phyloP scores from a whole-genome alignment of 176 grass and related monocot genomes.

The Phyllostachys edulis region DNA sequence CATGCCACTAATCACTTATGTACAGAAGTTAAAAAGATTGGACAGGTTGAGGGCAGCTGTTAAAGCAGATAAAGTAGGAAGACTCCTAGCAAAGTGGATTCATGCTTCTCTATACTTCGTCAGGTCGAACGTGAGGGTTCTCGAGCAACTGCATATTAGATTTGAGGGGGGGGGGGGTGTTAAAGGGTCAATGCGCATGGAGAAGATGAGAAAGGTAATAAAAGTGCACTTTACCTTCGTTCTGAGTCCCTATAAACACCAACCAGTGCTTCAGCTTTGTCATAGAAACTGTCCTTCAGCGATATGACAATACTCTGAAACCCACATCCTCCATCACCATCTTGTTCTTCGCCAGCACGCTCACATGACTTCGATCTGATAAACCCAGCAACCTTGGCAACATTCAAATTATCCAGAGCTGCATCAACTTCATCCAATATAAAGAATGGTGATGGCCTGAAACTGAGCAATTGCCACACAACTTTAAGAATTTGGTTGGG shows the following conservation, averaged over 20 bases:
- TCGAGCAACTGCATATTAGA: constrained; percentile 74
- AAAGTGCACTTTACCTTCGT: constrained; percentile 49
- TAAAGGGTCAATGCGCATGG: neutral
- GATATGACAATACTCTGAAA: constrained; percentile 99
- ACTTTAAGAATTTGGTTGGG: neutral
- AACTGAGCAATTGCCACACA: constrained; percentile 53
- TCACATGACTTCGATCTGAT: constrained; percentile 95
- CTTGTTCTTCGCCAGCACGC: constrained; percentile 40
- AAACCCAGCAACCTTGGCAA: constrained; percentile 94
- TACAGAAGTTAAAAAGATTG: constrained; percentile 10
- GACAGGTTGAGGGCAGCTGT: neutral
- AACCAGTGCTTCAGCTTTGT: constrained; percentile 97
- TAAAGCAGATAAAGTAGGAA: neutral
- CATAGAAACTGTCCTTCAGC: constrained; percentile 95
- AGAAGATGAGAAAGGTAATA: constrained; percentile 3
- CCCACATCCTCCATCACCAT: constrained; percentile 60
- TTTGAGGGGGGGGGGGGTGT: neutral
- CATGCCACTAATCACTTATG: constrained; percentile 2
- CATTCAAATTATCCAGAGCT: constrained; percentile 98
- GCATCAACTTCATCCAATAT: constrained; percentile 99
- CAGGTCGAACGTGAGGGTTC: constrained; percentile 92
- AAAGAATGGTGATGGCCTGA: constrained; percentile 95
- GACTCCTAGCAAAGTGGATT: constrained; percentile 19
- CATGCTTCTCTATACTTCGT: constrained; percentile 82
- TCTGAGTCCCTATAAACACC: constrained; percentile 95